A percentile compares a stretch with the other conserved stretches of the same genome.
These are phyloP conservation scores for Crassisporium funariophilum DNA, from an alignment of 768 basidiomycete genomes.

Conservation along the genomic window DNA sequence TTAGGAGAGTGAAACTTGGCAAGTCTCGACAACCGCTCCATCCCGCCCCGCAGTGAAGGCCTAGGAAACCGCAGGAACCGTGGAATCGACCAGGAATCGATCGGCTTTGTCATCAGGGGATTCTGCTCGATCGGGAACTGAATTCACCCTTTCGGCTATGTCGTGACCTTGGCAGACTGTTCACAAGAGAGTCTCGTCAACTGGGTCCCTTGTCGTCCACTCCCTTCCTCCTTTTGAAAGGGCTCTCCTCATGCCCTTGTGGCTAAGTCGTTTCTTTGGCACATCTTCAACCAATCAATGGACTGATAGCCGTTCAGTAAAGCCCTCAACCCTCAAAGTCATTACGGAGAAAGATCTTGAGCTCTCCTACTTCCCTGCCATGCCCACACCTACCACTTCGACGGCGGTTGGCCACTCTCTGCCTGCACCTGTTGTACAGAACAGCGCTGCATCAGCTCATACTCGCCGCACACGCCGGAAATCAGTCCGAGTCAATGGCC, in stretches of 20 bases:
- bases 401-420: conserved; percentile 32
- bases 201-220: too few relatives aligned
- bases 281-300: conserved; percentile 13
- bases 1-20: too few relatives aligned
- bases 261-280: conserved; percentile 21
- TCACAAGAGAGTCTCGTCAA: conserved; percentile 1
- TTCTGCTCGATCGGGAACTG: conserved; percentile 15
- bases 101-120: too few relatives aligned
- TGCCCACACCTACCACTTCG: conserved; percentile 27
- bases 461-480: conserved; percentile 35
- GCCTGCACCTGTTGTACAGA: conserved; percentile 45
- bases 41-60: too few relatives aligned
- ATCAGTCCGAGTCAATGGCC: conserved; percentile 36
- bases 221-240: too few relatives aligned
- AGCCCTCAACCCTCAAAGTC: conserved; percentile 10
- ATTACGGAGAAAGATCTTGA: conserved; percentile 17
- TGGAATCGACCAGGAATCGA: too few relatives aligned
- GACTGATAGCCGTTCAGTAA: conserved; percentile 15
- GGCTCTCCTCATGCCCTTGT: conserved; percentile 22
- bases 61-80: too few relatives aligned
- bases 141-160: conserved; percentile 7
- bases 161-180: too few relatives aligned
- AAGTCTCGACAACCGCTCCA: too few relatives aligned
- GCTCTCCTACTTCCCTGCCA: conserved; percentile 10
- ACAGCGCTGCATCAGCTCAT: conserved; percentile 19